phyloP scores from a whole-genome alignment of 257 asterid genomes.

The Petunia secreta region DNA sequence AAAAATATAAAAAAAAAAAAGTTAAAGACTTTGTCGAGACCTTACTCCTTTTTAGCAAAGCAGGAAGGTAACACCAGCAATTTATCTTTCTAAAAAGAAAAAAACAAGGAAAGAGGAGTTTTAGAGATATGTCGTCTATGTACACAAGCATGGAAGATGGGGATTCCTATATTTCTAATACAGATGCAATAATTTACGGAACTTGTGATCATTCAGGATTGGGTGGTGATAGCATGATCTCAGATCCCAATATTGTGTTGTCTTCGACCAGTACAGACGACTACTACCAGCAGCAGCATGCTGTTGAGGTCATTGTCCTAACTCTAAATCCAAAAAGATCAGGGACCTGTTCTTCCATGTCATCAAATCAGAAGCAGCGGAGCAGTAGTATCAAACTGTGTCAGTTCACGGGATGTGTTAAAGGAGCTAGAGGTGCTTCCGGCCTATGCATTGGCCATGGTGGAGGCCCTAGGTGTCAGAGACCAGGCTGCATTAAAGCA shows the following conservation, averaged over 20 bases:
- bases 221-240: not conserved
- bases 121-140: not conserved
- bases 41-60: not conserved
- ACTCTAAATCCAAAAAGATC: constrained; percentile 62
- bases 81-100: too few relatives aligned
- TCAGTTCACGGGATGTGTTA: constrained; percentile 74
- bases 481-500: constrained; percentile 76
- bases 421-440: constrained; percentile 94
- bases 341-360: constrained; percentile 88
- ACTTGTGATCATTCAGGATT: not conserved
- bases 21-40: not conserved
- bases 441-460: constrained; percentile 92
- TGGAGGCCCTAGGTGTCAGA: constrained; percentile 91
- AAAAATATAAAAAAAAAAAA: too few relatives aligned
- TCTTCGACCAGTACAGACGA: not conserved
- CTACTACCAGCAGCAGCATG: not conserved
- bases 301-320: not conserved
- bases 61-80: not conserved
- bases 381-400: constrained; percentile 59
- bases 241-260: not conserved
- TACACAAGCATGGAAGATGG: not conserved
- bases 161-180: not conserved
- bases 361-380: constrained; percentile 40
- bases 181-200: not conserved
- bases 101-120: too few relatives aligned